A percentile compares a stretch with the other conserved stretches of the same genome.
phyloP scores from a whole-genome alignment of 2,329 filamentous ascomycete species.

The Penicillium sp. region DNA sequence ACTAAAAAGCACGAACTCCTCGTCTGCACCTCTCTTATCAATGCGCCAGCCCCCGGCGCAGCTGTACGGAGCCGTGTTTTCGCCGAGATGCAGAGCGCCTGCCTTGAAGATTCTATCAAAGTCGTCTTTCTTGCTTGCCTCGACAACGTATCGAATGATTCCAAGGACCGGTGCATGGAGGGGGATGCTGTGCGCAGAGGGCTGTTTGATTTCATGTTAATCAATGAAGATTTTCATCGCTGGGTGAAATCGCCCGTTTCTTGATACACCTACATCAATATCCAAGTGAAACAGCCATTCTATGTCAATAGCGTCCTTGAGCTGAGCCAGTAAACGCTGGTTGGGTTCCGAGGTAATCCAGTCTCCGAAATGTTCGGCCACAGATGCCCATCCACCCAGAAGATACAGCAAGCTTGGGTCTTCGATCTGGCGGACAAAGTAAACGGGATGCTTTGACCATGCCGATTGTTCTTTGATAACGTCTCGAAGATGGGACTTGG shows the following conservation, averaged over 20 bases:
- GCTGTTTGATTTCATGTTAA: background rate
- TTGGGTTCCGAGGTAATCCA: slow-evolving; percentile 52
- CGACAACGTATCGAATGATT: slow-evolving; percentile 42
- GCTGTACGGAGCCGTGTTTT: slow-evolving; percentile 32
- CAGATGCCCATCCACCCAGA: slow-evolving; percentile 51
- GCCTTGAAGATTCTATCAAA: slow-evolving; percentile 36
- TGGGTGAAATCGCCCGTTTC: background rate
- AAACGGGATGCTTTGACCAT: slow-evolving; percentile 43
- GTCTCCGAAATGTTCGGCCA: slow-evolving; percentile 45
- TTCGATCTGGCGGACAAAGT: slow-evolving; percentile 50
- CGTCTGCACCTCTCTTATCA: slow-evolving; percentile 39
- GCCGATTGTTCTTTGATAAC: slow-evolving; percentile 45
- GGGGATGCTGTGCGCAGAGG: slow-evolving; percentile 23
- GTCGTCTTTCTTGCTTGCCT: slow-evolving; percentile 19
- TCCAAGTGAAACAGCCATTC: slow-evolving; percentile 52
- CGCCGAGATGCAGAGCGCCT: slow-evolving; percentile 32
- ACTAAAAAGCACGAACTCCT: slow-evolving; percentile 50
- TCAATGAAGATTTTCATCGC: background rate
- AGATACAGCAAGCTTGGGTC: slow-evolving; percentile 50
- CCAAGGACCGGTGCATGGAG: slow-evolving; percentile 36
- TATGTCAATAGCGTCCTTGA: slow-evolving; percentile 46
- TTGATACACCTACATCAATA: slow-evolving; percentile 33
- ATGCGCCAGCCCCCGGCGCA: slow-evolving; percentile 47
- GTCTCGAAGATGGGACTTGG: slow-evolving; percentile 33
- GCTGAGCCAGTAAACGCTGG: slow-evolving; percentile 41